These are phyloP conservation scores for Linnemannia hyalina DNA, from an alignment of 192 early-diverging fungal species.

Conservation along the genomic window DNA sequence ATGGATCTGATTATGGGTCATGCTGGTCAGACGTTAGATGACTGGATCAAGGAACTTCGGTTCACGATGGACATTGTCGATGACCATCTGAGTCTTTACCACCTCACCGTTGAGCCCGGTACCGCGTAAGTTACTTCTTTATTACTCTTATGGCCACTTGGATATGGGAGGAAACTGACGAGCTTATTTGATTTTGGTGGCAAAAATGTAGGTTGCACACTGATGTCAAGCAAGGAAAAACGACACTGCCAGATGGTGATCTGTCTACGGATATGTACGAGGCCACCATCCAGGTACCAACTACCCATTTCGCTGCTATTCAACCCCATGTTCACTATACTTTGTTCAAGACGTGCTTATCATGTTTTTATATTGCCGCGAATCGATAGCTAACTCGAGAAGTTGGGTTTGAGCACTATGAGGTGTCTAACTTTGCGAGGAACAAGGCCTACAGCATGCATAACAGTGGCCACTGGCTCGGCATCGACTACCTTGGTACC, in stretches of 20 bases:
- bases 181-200: neutral
- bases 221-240: conserved; percentile 42
- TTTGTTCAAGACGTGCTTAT: neutral
- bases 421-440: conserved; percentile 67
- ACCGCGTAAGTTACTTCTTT: conserved; percentile 57
- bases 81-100: conserved; percentile 66
- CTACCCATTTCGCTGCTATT: neutral
- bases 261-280: conserved; percentile 68
- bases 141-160: neutral
- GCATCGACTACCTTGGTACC: conserved; percentile 68
- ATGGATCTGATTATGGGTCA: conserved; percentile 70
- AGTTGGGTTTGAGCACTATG: conserved; percentile 67
- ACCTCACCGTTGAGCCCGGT: conserved; percentile 65
- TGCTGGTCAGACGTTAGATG: conserved; percentile 56
- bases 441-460: conserved; percentile 59
- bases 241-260: conserved; percentile 53
- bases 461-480: conserved; percentile 69
- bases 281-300: conserved; percentile 51
- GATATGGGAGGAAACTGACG: too few relatives aligned
- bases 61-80: conserved; percentile 60
- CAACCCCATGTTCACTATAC: neutral
- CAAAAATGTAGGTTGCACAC: conserved; percentile 53
- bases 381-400: conserved; percentile 38
- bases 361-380: neutral
- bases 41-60: conserved; percentile 62